These are phyloP conservation scores for Coemansia sp. DNA, from an alignment of 192 early-diverging fungal species.

Conservation along the genomic window DNA sequence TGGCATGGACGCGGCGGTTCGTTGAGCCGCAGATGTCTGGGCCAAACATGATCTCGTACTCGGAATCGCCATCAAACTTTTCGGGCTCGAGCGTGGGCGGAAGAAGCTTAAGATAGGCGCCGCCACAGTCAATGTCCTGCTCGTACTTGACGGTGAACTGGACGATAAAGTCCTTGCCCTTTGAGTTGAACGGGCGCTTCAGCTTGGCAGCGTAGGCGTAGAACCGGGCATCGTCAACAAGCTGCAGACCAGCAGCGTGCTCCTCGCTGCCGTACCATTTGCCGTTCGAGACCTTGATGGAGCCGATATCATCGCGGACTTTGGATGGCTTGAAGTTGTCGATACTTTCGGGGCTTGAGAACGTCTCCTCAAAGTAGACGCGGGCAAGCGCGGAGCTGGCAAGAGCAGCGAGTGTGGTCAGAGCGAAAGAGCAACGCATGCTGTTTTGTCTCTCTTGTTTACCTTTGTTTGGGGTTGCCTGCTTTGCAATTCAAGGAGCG, in stretches of 20 bases:
- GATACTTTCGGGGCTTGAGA: slow-evolving; percentile 58
- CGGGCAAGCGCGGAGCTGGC: slow-evolving; percentile 55
- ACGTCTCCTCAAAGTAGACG: slow-evolving; percentile 87
- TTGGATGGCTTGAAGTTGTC: slow-evolving; percentile 73
- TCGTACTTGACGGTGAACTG: slow-evolving; percentile 95
- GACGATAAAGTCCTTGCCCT: slow-evolving; percentile 78
- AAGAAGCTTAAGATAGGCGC: slow-evolving; percentile 88
- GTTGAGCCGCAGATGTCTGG: slow-evolving; percentile 91
- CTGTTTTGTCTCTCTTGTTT: slow-evolving; percentile 6
- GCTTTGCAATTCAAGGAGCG: slow-evolving; percentile 1
- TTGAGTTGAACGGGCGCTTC: slow-evolving; percentile 73
- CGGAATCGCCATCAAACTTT: slow-evolving; percentile 81
- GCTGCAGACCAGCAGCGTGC: slow-evolving; percentile 72
- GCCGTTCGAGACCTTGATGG: slow-evolving; percentile 70
- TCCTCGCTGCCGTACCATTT: slow-evolving; percentile 74
- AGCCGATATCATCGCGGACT: slow-evolving; percentile 70
- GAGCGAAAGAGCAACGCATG: slow-evolving; percentile 51
- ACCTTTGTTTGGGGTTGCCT: not conserved
- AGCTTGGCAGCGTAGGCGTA: slow-evolving; percentile 81
- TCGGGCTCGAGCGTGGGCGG: slow-evolving; percentile 76
- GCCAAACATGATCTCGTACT: slow-evolving; percentile 81
- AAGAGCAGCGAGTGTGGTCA: slow-evolving; percentile 44
- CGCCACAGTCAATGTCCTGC: slow-evolving; percentile 86
- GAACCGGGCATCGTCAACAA: slow-evolving; percentile 77
- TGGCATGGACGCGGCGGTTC: slow-evolving; percentile 91